Percentiles rank a stretch among this genome's conserved stretches.
Evolutionary conservation across 257 asterid genomes (phyloP).

Genomic region (Primulina tabacum): DNA sequence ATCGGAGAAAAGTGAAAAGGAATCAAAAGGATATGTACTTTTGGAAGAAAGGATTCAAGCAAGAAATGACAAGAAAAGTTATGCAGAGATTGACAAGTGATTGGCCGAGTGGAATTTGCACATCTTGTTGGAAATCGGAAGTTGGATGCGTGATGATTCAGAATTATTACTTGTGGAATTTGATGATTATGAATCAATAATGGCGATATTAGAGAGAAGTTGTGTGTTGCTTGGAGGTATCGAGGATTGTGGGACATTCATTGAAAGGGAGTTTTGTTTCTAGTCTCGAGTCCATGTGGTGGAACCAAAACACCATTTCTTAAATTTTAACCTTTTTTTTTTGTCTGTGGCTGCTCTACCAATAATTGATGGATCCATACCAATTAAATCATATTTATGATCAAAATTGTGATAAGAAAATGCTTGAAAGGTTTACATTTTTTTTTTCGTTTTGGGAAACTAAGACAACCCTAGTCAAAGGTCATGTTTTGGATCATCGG

Average conservation of each 20-base stretch:
- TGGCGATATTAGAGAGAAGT: background rate
- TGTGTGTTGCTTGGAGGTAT: background rate
- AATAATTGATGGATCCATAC: background rate
- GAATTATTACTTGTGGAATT: background rate
- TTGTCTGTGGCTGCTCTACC: background rate
- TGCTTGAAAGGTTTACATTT: no score
- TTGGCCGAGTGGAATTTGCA: background rate
- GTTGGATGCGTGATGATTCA: background rate
- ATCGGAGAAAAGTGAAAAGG: slow-evolving; percentile 14
- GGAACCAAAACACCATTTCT: background rate
- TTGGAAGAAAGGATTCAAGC: slow-evolving; percentile 30
- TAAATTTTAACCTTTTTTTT: no score
- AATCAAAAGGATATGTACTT: slow-evolving; percentile 39
- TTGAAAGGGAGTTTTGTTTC: background rate
- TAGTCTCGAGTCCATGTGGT: background rate
- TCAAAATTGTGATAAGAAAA: background rate
- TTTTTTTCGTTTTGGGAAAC: no score
- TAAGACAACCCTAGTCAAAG: background rate
- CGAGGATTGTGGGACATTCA: background rate
- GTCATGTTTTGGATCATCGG: background rate
- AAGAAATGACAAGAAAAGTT: slow-evolving; percentile 36
- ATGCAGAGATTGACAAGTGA: background rate
- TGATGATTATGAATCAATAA: background rate
- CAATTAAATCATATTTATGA: no score
- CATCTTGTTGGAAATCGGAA: background rate